phyloP scores from a whole-genome alignment of 2,329 filamentous ascomycete species.

The Calonectria hongkongensis region DNA sequence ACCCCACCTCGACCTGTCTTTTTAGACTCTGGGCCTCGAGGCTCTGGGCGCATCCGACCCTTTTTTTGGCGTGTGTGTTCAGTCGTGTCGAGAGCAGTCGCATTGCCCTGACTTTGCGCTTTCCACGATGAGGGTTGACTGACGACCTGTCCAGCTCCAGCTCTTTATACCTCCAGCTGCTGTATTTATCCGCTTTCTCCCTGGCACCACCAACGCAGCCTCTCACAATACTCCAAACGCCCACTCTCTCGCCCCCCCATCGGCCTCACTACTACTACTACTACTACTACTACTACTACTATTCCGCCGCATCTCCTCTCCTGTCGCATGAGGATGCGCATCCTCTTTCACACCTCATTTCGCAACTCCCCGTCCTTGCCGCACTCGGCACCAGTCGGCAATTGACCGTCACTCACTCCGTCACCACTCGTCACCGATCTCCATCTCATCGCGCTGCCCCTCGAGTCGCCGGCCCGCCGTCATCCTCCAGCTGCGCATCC shows the following conservation, averaged over 20 bases:
- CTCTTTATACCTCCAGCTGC: not conserved
- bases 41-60: slow-evolving; percentile 17
- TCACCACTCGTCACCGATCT: not conserved
- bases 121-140: slow-evolving; percentile 18
- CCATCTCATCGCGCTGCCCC: not conserved
- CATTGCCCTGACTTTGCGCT: slow-evolving; percentile 23
- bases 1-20: slow-evolving; percentile 25
- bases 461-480: slow-evolving; percentile 10
- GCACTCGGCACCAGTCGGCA: not conserved
- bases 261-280: not conserved
- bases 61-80: slow-evolving; percentile 17
- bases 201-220: not conserved
- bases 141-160: not conserved
- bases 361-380: slow-evolving; percentile 2
- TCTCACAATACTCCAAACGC: not conserved
- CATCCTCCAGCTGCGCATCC: slow-evolving; percentile 28
- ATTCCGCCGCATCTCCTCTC: not conserved
- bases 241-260: not conserved
- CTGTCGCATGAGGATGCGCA: slow-evolving; percentile 27
- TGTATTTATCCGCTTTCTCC: not conserved
- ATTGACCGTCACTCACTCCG: not conserved
- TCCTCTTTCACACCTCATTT: not conserved
- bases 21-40: slow-evolving; percentile 15
- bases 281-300: no score
- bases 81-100: slow-evolving; percentile 17